Evolutionary conservation across 2,329 filamentous ascomycete species (phyloP), one percentile per base, ranked within the genome.

Genomic region (Cordyceps fumosorosea): DNA sequence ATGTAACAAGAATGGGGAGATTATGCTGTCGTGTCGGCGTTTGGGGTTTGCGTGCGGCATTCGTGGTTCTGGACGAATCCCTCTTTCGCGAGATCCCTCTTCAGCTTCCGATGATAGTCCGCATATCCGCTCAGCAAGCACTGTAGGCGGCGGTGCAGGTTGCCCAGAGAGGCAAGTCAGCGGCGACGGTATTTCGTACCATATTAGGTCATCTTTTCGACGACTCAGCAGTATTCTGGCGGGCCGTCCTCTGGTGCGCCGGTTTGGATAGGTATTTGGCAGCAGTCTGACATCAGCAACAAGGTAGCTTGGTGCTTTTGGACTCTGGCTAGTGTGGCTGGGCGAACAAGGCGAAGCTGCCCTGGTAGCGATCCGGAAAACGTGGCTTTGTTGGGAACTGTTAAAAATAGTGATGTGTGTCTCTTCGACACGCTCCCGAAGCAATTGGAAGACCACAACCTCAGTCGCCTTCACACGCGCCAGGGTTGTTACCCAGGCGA

Each of bases 161-260:
- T 60, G 18, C 58, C 58, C 7, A 48, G 29, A 54, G 42, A 47
- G 58, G 58, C 58, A 60, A 60, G 58, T 60, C 58, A 55, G 58
- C 51, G 20, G 58, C 42, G 42, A 24, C 48, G 58, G 58, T 47
- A 47, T 54, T 54, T 48, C 14, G 26, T 26, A 8, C 58, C 58
- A 20, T 20, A 60, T 60, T 55, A 54, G 58, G 58, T 50, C 51
- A 60, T 60, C 37, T 47, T 55, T 29, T 47, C 58, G 51, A 60
- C 29, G 42, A 55, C 29, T 48, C 58, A 26, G 58, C 58, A 37
- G 22, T 24, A 37, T 37, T 44, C 1, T 44, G 47, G 47, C 56
- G 29, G 37, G 14, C n/a, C 37, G 18, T 45, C 24, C 11, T 60
- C 26, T 14, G 34, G 10, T 37, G 45, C 20, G 16, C 44, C 3